phyloP scores from a whole-genome alignment of 2,329 filamentous ascomycete genomes.

The Geosmithia morbida region DNA sequence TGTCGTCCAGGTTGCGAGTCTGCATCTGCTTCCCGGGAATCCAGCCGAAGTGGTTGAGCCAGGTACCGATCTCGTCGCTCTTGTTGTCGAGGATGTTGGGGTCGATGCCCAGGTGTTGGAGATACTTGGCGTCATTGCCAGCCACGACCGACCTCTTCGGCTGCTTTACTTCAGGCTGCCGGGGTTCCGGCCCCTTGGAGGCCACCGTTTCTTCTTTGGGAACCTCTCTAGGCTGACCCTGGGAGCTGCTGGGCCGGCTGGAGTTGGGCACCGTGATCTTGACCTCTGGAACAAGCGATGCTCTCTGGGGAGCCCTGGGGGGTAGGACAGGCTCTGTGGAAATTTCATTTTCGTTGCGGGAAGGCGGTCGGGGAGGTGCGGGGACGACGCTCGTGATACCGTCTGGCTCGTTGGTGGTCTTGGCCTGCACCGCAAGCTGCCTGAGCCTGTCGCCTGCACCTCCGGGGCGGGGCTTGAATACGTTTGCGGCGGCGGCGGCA shows the following conservation, averaged over 20 bases:
- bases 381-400: constrained; percentile 83
- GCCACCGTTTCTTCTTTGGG: background rate
- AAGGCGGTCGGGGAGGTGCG: constrained; percentile 38
- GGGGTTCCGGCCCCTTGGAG: constrained; percentile 9
- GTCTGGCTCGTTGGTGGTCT: constrained; percentile 57
- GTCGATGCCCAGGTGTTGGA: constrained; percentile 66
- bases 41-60: constrained; percentile 83
- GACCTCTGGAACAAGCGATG: constrained; percentile 36
- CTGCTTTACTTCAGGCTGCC: constrained; percentile 21
- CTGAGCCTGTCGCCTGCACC: constrained; percentile 72
- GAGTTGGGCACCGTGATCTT: constrained; percentile 34
- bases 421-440: constrained; percentile 29
- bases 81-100: constrained; percentile 59
- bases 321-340: constrained; percentile 6
- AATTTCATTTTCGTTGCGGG: constrained; percentile 9
- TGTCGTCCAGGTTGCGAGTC: constrained; percentile 59
- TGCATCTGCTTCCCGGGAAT: constrained; percentile 61
- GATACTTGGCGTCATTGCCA: constrained; percentile 66
- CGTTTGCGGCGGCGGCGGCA: constrained; percentile 38
- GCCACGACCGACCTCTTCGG: constrained; percentile 47
- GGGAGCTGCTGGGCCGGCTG: constrained; percentile 22
- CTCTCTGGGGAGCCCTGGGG: constrained; percentile 16
- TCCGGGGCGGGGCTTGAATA: constrained; percentile 78
- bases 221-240: constrained; percentile 7
- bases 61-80: constrained; percentile 66